Conservation (phyloP, 2,329 filamentous ascomycete genomes). For the Venturia carpophila region DNA sequence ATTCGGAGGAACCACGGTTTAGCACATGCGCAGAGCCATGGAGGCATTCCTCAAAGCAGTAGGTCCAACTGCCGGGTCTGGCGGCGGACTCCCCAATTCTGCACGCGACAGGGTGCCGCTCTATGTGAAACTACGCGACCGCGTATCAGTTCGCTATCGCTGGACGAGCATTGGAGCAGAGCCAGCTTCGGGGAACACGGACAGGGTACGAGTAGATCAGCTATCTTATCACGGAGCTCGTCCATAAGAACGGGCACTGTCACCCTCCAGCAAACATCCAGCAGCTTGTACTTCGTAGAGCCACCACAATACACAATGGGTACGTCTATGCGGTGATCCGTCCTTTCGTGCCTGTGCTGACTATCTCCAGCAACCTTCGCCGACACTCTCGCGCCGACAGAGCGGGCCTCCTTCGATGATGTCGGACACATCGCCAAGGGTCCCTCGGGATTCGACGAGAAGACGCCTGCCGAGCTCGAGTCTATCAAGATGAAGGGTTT, state of each 20-base stretch:
- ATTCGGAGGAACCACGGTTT: not conserved
- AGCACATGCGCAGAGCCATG: not conserved
- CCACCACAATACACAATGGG: not conserved
- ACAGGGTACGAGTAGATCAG: not conserved
- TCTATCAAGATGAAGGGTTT: not conserved
- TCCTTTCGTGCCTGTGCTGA: not conserved
- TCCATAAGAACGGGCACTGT: not conserved
- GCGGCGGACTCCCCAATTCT: not conserved
- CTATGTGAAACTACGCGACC: not conserved
- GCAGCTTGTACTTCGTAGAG: not conserved
- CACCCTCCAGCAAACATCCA: not conserved
- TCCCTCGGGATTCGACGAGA: not conserved
- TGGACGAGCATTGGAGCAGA: conserved; percentile 1
- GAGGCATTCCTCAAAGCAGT: not conserved
- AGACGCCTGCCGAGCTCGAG: not conserved
- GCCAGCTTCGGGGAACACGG: not conserved
- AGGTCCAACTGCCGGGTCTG: not conserved
- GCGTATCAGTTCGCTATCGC: not conserved
- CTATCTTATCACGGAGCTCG: not conserved
- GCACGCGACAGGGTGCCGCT: not conserved
- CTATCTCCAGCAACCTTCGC: not conserved
- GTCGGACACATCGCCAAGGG: not conserved
- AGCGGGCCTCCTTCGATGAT: not conserved
- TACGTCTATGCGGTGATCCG: not conserved
- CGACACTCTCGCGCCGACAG: not conserved